Percentiles rank a stretch among this genome's conserved stretches.
These are phyloP conservation scores for Leccinum aurantiacum DNA, from an alignment of 768 basidiomycete species.

Conservation along the genomic window DNA sequence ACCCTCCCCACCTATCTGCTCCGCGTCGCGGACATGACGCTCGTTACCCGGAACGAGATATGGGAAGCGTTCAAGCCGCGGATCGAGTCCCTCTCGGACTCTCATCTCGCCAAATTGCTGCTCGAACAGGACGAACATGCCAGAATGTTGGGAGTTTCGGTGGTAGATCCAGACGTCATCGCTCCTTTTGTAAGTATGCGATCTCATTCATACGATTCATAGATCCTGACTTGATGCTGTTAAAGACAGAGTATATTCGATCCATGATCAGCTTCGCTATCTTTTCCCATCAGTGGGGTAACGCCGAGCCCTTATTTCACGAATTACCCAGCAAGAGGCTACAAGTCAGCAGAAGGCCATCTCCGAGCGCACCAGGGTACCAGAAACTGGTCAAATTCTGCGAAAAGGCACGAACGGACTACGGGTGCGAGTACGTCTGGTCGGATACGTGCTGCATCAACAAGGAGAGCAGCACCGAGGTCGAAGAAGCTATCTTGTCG, in stretches of 20 bases:
- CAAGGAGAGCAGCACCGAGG: constrained; percentile 26
- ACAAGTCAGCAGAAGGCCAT: constrained; percentile 14
- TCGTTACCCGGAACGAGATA: constrained; percentile 22
- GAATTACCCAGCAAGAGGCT: constrained; percentile 20
- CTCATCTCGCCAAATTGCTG: constrained; percentile 15
- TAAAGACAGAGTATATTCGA: constrained; percentile 19
- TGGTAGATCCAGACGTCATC: constrained; percentile 15
- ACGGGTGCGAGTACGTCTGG: constrained; percentile 30
- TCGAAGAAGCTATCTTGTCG: constrained; percentile 30
- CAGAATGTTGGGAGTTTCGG: constrained; percentile 20
- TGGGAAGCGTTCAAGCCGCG: constrained; percentile 23
- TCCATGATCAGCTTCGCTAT: constrained; percentile 24
- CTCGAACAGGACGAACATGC: constrained; percentile 28
- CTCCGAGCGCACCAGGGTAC: constrained; percentile 23
- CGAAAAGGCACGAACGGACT: constrained; percentile 26
- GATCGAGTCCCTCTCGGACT: constrained; percentile 19
- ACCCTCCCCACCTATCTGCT: constrained; percentile 27
- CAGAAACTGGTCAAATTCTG: constrained; percentile 29
- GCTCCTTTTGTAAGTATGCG: constrained; percentile 20
- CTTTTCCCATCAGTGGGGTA: constrained; percentile 31
- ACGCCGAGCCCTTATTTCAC: constrained; percentile 22
- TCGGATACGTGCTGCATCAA: constrained; percentile 30
- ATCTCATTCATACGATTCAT: neutral
- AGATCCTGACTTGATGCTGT: constrained; percentile 6
- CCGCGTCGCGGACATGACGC: constrained; percentile 23